These are phyloP conservation scores for Rhodotorula babjevae DNA, from an alignment of 768 basidiomycete species.

Conservation along the genomic window DNA sequence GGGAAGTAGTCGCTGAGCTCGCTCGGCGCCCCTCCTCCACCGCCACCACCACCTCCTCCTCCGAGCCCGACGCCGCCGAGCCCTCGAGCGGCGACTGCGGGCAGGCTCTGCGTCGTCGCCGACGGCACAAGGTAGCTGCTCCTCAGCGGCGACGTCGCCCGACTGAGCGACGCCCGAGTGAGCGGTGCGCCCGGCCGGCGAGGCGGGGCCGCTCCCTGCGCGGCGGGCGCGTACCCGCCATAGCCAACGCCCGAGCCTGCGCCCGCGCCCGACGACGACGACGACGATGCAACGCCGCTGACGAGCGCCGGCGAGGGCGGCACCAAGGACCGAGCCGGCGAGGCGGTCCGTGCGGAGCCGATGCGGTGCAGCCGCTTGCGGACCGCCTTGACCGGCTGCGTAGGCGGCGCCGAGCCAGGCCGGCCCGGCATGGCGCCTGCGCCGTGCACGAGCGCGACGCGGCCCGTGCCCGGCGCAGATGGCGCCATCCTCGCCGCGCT, in stretches of 20 bases:
- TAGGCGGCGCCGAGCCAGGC: conserved; percentile 17
- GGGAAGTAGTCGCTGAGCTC: conserved; percentile 39
- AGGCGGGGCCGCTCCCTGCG: no score
- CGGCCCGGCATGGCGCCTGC: no score
- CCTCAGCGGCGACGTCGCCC: not conserved
- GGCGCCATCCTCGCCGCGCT: not conserved
- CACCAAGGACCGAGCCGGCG: not conserved
- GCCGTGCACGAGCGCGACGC: not conserved
- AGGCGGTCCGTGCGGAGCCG: conserved; percentile 44
- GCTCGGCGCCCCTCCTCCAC: conserved; percentile 12
- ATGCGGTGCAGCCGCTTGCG: conserved; percentile 69
- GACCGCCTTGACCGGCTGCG: conserved; percentile 64
- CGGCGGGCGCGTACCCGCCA: no score
- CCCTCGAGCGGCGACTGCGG: not conserved
- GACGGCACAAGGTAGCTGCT: not conserved
- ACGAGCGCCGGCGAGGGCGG: not conserved
- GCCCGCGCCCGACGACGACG: not conserved
- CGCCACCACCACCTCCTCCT: not conserved
- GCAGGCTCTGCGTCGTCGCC: not conserved
- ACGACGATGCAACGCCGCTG: not conserved
- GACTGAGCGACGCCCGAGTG: not conserved
- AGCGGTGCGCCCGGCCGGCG: not conserved
- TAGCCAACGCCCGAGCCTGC: no score
- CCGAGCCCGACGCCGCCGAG: not conserved
- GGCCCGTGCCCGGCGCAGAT: not conserved